Conservation (phyloP, 805 yeast species). For the Pichia phayaonensis region DNA sequence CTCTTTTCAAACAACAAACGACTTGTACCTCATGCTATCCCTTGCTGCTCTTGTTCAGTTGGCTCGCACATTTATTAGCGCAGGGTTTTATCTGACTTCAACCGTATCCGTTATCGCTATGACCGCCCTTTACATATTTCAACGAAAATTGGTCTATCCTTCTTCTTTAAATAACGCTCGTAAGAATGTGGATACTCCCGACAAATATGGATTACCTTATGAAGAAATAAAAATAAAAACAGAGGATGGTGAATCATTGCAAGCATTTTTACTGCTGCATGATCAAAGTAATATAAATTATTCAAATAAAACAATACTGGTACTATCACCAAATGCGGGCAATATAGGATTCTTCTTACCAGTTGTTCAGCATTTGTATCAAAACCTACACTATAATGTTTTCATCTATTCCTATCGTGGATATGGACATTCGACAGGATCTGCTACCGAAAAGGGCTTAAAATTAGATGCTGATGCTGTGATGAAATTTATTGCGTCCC, state of each 20-base stretch:
- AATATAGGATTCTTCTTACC: constrained; percentile 90
- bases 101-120: constrained; percentile 12
- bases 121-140: constrained; percentile 16
- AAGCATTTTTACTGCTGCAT: constrained; percentile 55
- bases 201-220: constrained; percentile 54
- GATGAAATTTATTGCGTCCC: constrained; percentile 47
- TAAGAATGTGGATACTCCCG: constrained; percentile 72
- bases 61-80: neutral
- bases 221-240: constrained; percentile 57
- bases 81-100: constrained; percentile 7
- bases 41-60: neutral
- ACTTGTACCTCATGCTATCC: neutral
- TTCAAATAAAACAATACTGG: constrained; percentile 52
- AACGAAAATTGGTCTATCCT: constrained; percentile 64
- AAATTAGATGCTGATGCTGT: constrained; percentile 76
- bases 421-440: constrained; percentile 75
- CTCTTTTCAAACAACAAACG: neutral
- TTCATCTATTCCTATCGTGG: constrained; percentile 87
- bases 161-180: constrained; percentile 69
- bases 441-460: constrained; percentile 68
- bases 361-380: constrained; percentile 61
- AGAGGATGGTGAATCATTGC: constrained; percentile 59
- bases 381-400: constrained; percentile 62
- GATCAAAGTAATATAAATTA: constrained; percentile 33
- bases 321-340: constrained; percentile 82